phyloP scores from a whole-genome alignment of 2,329 filamentous ascomycete species.

The Neopestalotiopsis rosae region DNA sequence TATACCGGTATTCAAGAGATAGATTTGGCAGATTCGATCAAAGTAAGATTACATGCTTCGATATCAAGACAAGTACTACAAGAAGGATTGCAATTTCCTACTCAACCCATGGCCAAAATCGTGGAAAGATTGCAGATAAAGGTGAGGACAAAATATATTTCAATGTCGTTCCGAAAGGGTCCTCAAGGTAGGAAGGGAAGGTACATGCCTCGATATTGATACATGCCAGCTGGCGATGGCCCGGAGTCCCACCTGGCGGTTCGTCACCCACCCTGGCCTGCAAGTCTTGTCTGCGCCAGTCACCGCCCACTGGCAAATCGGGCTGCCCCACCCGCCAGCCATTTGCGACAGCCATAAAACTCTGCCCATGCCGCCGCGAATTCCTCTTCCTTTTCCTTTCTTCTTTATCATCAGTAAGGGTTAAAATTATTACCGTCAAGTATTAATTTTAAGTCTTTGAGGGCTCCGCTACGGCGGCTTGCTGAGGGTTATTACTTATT shows the following conservation, averaged over 20 bases:
- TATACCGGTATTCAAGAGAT: neutral
- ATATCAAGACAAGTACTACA: neutral
- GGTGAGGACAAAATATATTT: neutral
- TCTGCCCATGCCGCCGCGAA: constrained; percentile 17
- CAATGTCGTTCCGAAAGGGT: neutral
- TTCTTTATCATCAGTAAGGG: constrained; percentile 42
- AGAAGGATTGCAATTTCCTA: too few relatives aligned
- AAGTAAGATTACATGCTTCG: neutral
- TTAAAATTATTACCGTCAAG: constrained; percentile 43
- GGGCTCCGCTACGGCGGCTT: constrained; percentile 41
- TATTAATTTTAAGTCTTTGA: constrained; percentile 39
- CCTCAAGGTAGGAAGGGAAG: constrained; percentile 1
- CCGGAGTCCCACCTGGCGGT: neutral
- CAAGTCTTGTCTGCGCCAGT: neutral
- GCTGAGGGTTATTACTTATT: constrained; percentile 40
- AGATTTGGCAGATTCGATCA: neutral
- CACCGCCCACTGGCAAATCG: neutral
- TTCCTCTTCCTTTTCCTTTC: constrained; percentile 27
- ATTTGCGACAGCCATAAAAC: constrained; percentile 19
- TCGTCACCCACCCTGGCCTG: neutral
- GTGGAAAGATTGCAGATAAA: neutral
- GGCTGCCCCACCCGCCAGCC: constrained; percentile 4
- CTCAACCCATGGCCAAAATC: neutral
- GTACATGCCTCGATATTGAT: neutral
- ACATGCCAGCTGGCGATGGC: neutral